Conservation (phyloP, 768 basidiomycete genomes). For the Leccinum rimulosum region DNA sequence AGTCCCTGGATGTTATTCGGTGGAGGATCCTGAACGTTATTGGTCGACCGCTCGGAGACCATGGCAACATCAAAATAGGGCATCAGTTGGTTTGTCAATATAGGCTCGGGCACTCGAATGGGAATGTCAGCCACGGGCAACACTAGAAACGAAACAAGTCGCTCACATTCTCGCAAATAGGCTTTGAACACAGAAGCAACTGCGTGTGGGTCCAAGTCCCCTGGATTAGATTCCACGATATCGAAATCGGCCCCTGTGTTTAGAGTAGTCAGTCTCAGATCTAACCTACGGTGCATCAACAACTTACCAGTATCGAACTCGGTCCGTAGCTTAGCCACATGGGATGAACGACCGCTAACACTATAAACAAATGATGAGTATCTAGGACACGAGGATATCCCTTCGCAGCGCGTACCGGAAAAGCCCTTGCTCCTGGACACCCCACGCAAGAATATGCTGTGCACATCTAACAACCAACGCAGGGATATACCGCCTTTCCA, state of each 20-base stretch:
- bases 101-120: conserved; percentile 75
- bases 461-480: conserved; percentile 80
- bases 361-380: conserved; percentile 37
- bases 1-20: conserved; percentile 40
- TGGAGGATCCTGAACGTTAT: conserved; percentile 32
- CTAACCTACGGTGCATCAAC: neutral
- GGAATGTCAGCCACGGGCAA: conserved; percentile 7
- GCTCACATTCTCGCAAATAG: conserved; percentile 88
- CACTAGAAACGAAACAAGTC: neutral
- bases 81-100: conserved; percentile 69
- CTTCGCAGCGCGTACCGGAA: conserved; percentile 60
- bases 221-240: conserved; percentile 71
- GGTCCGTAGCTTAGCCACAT: conserved; percentile 67
- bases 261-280: conserved; percentile 5
- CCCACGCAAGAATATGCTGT: conserved; percentile 80
- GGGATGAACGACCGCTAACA: conserved; percentile 79
- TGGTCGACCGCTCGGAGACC: conserved; percentile 45
- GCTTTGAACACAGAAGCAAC: conserved; percentile 93
- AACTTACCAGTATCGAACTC: conserved; percentile 79
- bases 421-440: conserved; percentile 81
- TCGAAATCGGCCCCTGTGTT: conserved; percentile 80
- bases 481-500: conserved; percentile 59
- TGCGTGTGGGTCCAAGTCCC: conserved; percentile 91
- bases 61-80: conserved; percentile 81
- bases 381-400: neutral